Evolutionary conservation across 148 eudicot genomes (phyloP).

Genomic region (Fagopyrum tataricum): DNA sequence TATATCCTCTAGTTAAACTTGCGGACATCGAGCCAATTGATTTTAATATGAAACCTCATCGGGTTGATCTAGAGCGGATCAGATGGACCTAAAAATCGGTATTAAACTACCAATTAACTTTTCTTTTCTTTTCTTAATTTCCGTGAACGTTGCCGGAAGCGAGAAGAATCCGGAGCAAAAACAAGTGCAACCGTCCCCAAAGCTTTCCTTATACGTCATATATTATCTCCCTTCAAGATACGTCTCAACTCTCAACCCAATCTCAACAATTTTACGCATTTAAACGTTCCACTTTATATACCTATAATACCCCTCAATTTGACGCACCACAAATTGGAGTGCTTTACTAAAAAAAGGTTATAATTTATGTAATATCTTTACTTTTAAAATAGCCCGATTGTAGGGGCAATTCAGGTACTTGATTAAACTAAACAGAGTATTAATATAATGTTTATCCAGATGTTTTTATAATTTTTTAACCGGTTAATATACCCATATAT

Average conservation of each 20-base stretch:
- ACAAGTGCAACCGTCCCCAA: background rate
- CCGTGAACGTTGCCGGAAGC: background rate
- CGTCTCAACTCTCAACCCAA: background rate
- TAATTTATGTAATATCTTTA: too few species aligned
- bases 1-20: too few species aligned
- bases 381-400: background rate
- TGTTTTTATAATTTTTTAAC: background rate
- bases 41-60: too few species aligned
- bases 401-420: background rate
- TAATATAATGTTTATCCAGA: background rate
- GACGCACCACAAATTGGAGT: background rate
- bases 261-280: background rate
- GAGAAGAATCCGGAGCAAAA: conserved; percentile 6
- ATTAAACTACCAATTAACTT: too few species aligned
- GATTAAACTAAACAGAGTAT: background rate
- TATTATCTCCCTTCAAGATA: background rate
- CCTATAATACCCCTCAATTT: background rate
- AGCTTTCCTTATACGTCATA: conserved; percentile 1
- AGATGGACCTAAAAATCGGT: too few species aligned
- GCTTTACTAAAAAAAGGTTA: background rate
- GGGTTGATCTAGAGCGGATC: too few species aligned
- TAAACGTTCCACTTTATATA: background rate
- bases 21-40: too few species aligned
- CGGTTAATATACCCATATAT: background rate
- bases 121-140: too few species aligned